Conservation (phyloP, 2,329 filamentous ascomycete species). For the Aureobasidium sp. region DNA sequence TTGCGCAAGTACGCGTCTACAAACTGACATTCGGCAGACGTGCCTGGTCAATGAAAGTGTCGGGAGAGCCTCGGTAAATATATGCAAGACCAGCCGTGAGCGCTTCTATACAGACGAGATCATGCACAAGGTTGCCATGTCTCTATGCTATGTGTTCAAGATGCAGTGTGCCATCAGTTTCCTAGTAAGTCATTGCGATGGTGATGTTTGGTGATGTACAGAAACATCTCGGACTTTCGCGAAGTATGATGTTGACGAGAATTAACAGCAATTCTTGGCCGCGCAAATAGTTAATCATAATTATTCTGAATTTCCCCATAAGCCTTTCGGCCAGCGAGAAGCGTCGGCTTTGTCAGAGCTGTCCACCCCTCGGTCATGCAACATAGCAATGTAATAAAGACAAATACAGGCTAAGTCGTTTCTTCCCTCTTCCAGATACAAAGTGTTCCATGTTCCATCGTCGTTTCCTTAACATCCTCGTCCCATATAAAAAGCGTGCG, state of each 20-base stretch:
- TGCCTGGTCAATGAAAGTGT: not conserved
- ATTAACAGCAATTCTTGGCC: not conserved
- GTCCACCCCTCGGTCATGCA: not conserved
- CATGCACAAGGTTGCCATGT: too few relatives aligned
- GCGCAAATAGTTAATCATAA: not conserved
- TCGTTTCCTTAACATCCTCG: conserved; percentile 1
- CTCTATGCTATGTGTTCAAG: too few relatives aligned
- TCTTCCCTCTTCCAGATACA: not conserved
- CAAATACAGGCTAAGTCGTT: conserved; percentile 20
- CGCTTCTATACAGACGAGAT: too few relatives aligned
- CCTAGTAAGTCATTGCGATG: too few relatives aligned
- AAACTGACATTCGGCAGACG: not conserved
- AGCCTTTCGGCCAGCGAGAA: conserved; percentile 8
- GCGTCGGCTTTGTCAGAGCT: conserved; percentile 18
- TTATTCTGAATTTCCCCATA: not conserved
- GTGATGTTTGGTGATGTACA: too few relatives aligned
- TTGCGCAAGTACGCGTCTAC: not conserved
- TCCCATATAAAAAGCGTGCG: conserved; percentile 30
- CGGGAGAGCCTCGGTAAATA: not conserved
- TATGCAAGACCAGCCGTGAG: too few relatives aligned
- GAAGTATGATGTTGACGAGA: too few relatives aligned
- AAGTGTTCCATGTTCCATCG: conserved; percentile 3
- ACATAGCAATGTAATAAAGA: not conserved
- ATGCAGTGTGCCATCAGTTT: too few relatives aligned
- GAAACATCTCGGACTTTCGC: too few relatives aligned